Percentiles rank a stretch among this genome's conserved stretches.
These are phyloP conservation scores for Paracamarosporium sp. DNA, from an alignment of 2,329 filamentous ascomycete genomes.

Conservation along the genomic window DNA sequence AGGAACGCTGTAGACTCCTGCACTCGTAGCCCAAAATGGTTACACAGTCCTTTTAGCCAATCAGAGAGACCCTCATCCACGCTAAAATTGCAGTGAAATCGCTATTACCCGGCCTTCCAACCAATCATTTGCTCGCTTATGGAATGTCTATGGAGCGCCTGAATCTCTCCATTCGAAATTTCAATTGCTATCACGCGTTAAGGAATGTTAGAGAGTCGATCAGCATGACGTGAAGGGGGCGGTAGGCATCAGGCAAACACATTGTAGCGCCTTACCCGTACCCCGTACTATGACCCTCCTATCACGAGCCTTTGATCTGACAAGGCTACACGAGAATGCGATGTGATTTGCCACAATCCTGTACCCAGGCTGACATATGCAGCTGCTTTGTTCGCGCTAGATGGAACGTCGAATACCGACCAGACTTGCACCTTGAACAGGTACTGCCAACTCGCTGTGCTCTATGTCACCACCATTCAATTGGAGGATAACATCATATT, in stretches of 20 bases:
- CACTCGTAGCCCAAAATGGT: neutral
- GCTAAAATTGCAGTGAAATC: slow-evolving; percentile 7
- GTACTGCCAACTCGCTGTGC: too few species aligned
- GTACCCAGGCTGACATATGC: neutral
- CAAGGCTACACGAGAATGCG: neutral
- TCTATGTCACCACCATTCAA: too few species aligned
- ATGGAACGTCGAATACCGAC: too few species aligned
- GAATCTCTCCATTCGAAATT: neutral
- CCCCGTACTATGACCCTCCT: neutral
- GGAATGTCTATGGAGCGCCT: neutral
- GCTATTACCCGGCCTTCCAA: neutral
- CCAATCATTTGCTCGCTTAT: neutral
- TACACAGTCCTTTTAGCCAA: neutral
- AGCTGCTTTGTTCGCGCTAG: neutral
- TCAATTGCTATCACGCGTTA: neutral
- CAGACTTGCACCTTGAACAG: too few species aligned
- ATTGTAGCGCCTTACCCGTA: neutral
- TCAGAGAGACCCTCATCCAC: neutral
- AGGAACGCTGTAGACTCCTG: neutral
- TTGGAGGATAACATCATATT: too few species aligned
- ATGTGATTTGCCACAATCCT: neutral
- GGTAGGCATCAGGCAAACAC: neutral
- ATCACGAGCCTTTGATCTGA: neutral
- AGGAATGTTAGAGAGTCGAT: neutral
- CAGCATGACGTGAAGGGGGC: neutral